Evolutionary conservation across 768 basidiomycete genomes (phyloP).

Genomic region (Lactifluus piperatus): DNA sequence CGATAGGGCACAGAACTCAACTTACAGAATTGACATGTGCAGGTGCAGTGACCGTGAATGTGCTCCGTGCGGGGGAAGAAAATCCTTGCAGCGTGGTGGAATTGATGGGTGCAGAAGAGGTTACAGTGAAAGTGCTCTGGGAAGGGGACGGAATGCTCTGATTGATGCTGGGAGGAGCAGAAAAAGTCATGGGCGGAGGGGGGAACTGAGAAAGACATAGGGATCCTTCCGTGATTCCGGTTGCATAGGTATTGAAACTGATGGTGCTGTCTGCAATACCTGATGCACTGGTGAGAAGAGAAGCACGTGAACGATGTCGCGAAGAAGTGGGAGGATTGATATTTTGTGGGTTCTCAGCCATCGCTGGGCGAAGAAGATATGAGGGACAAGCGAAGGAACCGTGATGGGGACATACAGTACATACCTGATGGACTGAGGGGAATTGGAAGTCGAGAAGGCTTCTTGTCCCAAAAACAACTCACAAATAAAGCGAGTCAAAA

Average conservation of each 20-base stretch:
- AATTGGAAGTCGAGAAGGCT: neutral
- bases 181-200: constrained; percentile 35
- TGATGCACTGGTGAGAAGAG: constrained; percentile 46
- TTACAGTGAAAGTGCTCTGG: constrained; percentile 6
- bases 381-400: neutral
- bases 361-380: neutral
- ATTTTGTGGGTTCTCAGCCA: constrained; percentile 1
- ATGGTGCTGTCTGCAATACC: constrained; percentile 49
- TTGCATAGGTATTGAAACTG: constrained; percentile 32
- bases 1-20: neutral
- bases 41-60: neutral
- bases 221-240: constrained; percentile 26
- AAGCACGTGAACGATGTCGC: constrained; percentile 31
- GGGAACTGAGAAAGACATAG: constrained; percentile 44
- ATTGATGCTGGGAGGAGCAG: constrained; percentile 27
- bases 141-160: constrained; percentile 22
- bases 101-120: constrained; percentile 21
- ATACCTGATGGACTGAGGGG: neutral
- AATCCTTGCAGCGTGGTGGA: constrained; percentile 24
- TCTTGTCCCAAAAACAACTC: too few relatives aligned
- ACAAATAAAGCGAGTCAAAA: neutral
- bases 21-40: constrained; percentile 23
- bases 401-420: neutral
- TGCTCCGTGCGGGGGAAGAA: constrained; percentile 14
- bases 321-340: neutral